Evolutionary conservation across 371 early-diverging fungal genomes (phyloP), one percentile per base, ranked within the genome.

Genomic region (Umbelopsis sp.): DNA sequence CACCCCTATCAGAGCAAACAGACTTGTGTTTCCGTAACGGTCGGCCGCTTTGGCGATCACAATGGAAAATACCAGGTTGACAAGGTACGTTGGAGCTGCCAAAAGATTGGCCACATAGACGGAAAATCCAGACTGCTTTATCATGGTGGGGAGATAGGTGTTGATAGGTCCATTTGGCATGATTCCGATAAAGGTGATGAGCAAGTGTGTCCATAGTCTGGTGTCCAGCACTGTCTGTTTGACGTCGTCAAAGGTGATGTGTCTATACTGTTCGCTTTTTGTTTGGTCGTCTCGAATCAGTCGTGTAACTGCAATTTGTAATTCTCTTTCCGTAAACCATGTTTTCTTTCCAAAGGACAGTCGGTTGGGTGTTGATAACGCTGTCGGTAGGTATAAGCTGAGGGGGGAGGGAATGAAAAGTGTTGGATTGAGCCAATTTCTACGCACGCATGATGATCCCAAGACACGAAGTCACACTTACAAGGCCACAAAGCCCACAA

Each of bases 271-370:
- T 3, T 75, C 84, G 5, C 74, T 73, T 62, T 88, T 83, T 65
- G 74, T 73, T 48, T 76, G 63, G 53, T 86, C 86, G 65, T 86
- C 88, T 10, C 82, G 79, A 35, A 87, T 81, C 8, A 87, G 63
- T 8, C 86, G 76, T 7, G 86, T 86, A 11, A 86, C 79, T 18
- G 86, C 86, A 65, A 86, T 86, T 51, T 78, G 69, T 20, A 67
- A 67, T 50, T 85, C 75, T 4, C 80, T 76, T 9, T 76, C 79
- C 1, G 75, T 75, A 62, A 84, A 69, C 72, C 80, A 84, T 35
- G 57, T 3, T 1, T 78, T 80, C 22, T 76, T 76, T 18, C 79
- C 75, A 63, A 83, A 79, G 41, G 84, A 44, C 3, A 75, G 41
- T 6, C 82, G 79, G 24, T 70, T 52, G 11, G 85, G 86, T 3